Percentiles rank a stretch among this genome's conserved stretches.
These are phyloP conservation scores for Guyanaporus albipodus DNA, from an alignment of 768 basidiomycete species.

Conservation along the genomic window DNA sequence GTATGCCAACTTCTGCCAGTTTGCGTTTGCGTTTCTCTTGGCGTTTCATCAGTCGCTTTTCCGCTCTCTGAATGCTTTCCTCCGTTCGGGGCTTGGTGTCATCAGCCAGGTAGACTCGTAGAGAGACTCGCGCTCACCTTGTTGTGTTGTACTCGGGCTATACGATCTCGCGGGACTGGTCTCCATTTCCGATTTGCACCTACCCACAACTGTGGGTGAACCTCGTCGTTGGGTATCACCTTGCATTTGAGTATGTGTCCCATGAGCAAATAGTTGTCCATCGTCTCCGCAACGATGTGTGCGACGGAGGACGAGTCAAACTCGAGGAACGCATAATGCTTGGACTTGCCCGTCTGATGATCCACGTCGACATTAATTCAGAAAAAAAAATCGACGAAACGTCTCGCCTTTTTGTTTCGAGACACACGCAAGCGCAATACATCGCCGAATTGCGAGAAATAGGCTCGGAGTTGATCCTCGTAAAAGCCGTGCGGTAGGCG, in stretches of 20 bases:
- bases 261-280: conserved; percentile 97
- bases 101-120: conserved; percentile 2
- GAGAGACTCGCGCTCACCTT: conserved; percentile 47
- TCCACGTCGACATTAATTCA: background rate
- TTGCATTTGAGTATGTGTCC: conserved; percentile 93
- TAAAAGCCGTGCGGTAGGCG: conserved; percentile 97
- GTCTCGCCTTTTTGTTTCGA: conserved; percentile 81
- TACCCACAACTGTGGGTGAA: conserved; percentile 93
- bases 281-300: conserved; percentile 93
- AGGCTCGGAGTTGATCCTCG: conserved; percentile 88
- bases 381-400: background rate
- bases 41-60: conserved; percentile 67
- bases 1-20: conserved; percentile 76
- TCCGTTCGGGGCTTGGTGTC: conserved; percentile 62
- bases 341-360: conserved; percentile 84
- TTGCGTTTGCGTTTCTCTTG: conserved; percentile 77
- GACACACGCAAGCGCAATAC: conserved; percentile 86
- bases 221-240: conserved; percentile 80
- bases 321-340: conserved; percentile 96
- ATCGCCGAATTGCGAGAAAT: conserved; percentile 93
- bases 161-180: conserved; percentile 64
- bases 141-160: conserved; percentile 74
- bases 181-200: conserved; percentile 96
- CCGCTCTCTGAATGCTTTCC: conserved; percentile 60
- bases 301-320: conserved; percentile 88